A percentile compares a stretch with the other conserved stretches of the same genome.
phyloP scores from a whole-genome alignment of 371 early-diverging fungal species.

The Blakeslea trispora region DNA sequence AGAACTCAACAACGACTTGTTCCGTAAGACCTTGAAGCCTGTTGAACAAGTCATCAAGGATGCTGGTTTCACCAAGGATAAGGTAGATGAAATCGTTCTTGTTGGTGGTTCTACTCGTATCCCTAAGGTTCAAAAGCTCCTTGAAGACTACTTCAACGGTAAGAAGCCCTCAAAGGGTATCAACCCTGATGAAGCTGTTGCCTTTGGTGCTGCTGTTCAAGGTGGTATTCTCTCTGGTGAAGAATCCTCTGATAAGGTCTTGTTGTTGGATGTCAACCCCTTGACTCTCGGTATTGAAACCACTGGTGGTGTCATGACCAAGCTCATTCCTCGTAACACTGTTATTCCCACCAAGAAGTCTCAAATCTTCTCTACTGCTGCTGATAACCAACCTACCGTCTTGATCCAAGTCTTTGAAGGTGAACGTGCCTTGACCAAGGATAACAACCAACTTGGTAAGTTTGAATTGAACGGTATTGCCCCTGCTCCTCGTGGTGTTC shows the following conservation, averaged over 20 bases:
- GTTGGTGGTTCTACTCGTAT: constrained; percentile 99
- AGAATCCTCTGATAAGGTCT: constrained; percentile 75
- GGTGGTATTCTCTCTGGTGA: constrained; percentile 97
- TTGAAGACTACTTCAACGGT: constrained; percentile 91
- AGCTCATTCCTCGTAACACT: constrained; percentile 96
- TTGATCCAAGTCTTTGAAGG: constrained; percentile 98
- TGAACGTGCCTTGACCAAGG: constrained; percentile 94
- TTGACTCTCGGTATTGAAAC: constrained; percentile 98
- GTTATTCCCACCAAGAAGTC: constrained; percentile 98
- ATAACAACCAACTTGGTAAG: constrained; percentile 98
- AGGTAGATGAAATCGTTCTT: constrained; percentile 97
- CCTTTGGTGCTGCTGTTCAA: constrained; percentile 99
- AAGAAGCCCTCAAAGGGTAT: constrained; percentile 94
- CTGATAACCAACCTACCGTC: constrained; percentile 97
- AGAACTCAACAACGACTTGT: constrained; percentile 83
- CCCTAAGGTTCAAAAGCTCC: constrained; percentile 95
- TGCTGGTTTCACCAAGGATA: constrained; percentile 84
- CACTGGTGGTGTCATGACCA: constrained; percentile 95
- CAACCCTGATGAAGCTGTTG: constrained; percentile 99
- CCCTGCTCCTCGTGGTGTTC: constrained; percentile 89
- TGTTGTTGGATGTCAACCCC: constrained; percentile 97
- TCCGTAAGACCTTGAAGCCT: constrained; percentile 95
- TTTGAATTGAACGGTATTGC: constrained; percentile 89
- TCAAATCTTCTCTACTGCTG: constrained; percentile 98
- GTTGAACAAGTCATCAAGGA: constrained; percentile 98